phyloP scores from a whole-genome alignment of 495 filamentous ascomycete species.

The Halenospora varia region DNA sequence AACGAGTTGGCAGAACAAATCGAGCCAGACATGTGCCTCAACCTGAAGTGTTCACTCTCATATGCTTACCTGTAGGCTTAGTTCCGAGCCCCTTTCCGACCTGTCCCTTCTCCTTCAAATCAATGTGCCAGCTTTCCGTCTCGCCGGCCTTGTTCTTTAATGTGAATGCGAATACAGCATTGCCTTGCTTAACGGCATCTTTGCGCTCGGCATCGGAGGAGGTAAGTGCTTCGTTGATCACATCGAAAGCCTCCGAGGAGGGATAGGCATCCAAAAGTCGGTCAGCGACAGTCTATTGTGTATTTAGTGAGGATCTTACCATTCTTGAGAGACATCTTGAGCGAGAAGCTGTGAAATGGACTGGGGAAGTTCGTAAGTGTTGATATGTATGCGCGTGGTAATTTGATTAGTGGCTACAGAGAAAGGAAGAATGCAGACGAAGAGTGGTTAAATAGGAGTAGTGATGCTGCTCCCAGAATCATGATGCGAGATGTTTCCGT shows the following conservation, averaged over 20 bases:
- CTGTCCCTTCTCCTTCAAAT: conserved; percentile 83
- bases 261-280: conserved; percentile 72
- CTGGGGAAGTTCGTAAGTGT: too few species aligned
- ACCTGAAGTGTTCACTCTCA: too few species aligned
- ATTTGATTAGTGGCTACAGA: not conserved
- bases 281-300: not conserved
- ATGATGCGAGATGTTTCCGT: not conserved
- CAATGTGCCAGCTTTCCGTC: conserved; percentile 86
- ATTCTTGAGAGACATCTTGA: conserved; percentile 79
- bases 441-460: not conserved
- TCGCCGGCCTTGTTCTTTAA: conserved; percentile 82
- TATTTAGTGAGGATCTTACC: conserved; percentile 39
- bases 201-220: conserved; percentile 70
- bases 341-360: not conserved
- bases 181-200: conserved; percentile 81
- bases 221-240: conserved; percentile 71
- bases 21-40: too few species aligned
- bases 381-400: too few species aligned
- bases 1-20: not conserved
- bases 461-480: not conserved
- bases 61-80: conserved; percentile 76
- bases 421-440: not conserved
- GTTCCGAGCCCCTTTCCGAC: conserved; percentile 73
- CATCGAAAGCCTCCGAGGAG: conserved; percentile 86
- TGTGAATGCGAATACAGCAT: conserved; percentile 85